Evolutionary conservation across 768 basidiomycete species (phyloP).

Genomic region (Cystofilobasidium bisporidii): DNA sequence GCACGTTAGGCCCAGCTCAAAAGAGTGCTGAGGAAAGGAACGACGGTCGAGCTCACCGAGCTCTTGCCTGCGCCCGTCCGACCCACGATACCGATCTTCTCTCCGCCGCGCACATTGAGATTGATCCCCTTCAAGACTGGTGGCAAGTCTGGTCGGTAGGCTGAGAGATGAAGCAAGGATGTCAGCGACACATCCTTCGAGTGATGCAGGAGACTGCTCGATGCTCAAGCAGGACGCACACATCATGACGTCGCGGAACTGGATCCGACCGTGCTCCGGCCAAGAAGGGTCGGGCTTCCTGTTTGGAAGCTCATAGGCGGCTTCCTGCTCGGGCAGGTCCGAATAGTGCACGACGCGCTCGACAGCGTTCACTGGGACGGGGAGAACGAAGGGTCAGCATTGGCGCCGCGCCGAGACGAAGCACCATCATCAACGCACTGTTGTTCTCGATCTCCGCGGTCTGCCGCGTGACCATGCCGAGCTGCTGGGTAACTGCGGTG

Average conservation of each 20-base stretch:
- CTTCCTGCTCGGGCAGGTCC: slow-evolving; percentile 73
- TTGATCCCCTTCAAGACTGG: slow-evolving; percentile 69
- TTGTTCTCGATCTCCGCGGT: slow-evolving; percentile 73
- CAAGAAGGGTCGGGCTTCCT: slow-evolving; percentile 54
- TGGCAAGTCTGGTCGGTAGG: slow-evolving; percentile 76
- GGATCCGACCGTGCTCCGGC: slow-evolving; percentile 65
- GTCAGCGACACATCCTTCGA: no score
- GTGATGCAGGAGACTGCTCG: background rate
- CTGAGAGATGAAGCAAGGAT: slow-evolving; percentile 47
- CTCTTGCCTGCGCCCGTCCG: slow-evolving; percentile 58
- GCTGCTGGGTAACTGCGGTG: slow-evolving; percentile 4
- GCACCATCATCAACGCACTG: no score
- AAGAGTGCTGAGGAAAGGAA: no score
- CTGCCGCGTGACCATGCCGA: slow-evolving; percentile 32
- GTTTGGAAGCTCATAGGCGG: slow-evolving; percentile 40
- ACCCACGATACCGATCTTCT: slow-evolving; percentile 88
- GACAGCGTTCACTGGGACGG: slow-evolving; percentile 8
- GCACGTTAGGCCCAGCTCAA: background rate
- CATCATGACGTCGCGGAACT: slow-evolving; percentile 49
- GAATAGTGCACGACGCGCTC: slow-evolving; percentile 65
- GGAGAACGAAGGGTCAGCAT: background rate
- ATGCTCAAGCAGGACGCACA: background rate
- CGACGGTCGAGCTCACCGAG: background rate
- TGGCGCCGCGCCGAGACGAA: no score
- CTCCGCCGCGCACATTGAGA: slow-evolving; percentile 60